Conservation (phyloP, 2,329 filamentous ascomycete genomes). For the Teratosphaeria destructans region DNA sequence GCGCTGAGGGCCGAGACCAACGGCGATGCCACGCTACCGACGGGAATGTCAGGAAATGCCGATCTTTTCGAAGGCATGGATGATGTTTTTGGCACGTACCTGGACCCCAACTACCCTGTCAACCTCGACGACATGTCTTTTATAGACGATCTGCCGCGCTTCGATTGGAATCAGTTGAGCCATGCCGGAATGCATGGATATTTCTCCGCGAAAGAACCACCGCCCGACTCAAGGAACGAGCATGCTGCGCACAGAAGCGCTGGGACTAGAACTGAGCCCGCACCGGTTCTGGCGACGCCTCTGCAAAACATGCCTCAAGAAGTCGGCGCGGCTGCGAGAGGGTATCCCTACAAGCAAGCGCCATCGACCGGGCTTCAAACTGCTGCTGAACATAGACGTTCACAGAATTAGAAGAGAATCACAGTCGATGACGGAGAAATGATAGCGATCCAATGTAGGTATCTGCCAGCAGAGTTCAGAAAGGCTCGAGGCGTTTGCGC, state of each 20-base stretch:
- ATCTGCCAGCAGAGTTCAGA: background rate
- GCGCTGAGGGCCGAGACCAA: background rate
- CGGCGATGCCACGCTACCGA: background rate
- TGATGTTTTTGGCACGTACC: conserved; percentile 23
- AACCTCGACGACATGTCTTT: conserved; percentile 25
- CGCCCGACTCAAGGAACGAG: background rate
- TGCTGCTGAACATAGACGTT: background rate
- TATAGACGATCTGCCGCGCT: conserved; percentile 17
- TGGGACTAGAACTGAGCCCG: background rate
- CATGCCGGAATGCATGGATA: background rate
- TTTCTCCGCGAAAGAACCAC: background rate
- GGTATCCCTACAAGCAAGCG: background rate
- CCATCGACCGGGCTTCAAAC: background rate
- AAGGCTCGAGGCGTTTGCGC: background rate
- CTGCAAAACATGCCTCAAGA: background rate
- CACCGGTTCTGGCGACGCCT: background rate
- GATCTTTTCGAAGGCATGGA: conserved; percentile 25
- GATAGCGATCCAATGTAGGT: background rate
- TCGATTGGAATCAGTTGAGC: conserved; percentile 8
- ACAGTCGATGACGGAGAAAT: background rate
- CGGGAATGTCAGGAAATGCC: conserved; percentile 1
- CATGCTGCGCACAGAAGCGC: background rate
- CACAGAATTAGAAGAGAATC: background rate
- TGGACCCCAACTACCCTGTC: conserved; percentile 25
- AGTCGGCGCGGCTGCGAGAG: background rate